These are phyloP conservation scores for Athelia psychrophila DNA, from an alignment of 1,284 basidiomycete genomes.

Conservation along the genomic window DNA sequence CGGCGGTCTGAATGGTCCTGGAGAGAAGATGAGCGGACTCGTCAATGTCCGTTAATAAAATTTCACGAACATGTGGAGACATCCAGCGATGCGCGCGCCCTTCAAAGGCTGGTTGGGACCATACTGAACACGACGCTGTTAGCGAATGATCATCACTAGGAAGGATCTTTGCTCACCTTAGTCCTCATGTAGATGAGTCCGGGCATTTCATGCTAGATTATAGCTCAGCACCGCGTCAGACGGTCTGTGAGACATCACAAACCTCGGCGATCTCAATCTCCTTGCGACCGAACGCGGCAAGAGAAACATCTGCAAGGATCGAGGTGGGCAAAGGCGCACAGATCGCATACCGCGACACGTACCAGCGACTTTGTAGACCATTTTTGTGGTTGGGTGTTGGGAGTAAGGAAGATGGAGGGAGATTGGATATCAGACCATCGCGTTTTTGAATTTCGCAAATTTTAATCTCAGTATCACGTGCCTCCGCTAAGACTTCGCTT, in stretches of 20 bases:
- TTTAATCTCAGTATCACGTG: no score
- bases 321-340: background rate
- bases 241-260: conserved; percentile 7
- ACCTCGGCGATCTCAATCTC: conserved; percentile 98
- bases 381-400: conserved; percentile 36
- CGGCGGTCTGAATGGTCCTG: conserved; percentile 96
- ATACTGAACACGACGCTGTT: conserved; percentile 50
- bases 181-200: conserved; percentile 90
- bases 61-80: conserved; percentile 84
- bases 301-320: conserved; percentile 73
- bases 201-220: conserved; percentile 80
- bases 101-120: conserved; percentile 82
- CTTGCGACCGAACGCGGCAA: conserved; percentile 96
- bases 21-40: conserved; percentile 6
- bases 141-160: background rate
- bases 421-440: conserved; percentile 16
- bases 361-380: conserved; percentile 88
- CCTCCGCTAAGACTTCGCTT: no score
- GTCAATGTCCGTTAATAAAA: background rate
- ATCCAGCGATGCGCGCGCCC: conserved; percentile 96
- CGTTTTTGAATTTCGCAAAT: no score
- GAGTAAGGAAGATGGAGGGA: conserved; percentile 33
- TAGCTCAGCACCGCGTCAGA: conserved; percentile 5
- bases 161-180: conserved; percentile 50
- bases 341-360: conserved; percentile 14